Evolutionary conservation across 768 basidiomycete genomes (phyloP).

Genomic region (Amanita pseudoporphyria): DNA sequence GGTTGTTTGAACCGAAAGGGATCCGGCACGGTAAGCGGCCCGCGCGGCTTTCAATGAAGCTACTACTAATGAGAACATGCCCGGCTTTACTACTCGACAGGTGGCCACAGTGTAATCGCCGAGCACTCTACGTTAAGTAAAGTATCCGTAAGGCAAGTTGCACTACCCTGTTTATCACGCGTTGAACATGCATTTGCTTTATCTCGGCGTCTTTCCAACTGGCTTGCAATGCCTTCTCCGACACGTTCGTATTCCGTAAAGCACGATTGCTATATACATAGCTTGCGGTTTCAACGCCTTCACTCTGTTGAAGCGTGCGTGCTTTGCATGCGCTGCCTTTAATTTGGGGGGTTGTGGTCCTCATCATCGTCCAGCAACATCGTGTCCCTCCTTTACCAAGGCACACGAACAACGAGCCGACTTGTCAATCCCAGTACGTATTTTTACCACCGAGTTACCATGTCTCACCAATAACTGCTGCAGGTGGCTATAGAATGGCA

Average conservation of each 20-base stretch:
- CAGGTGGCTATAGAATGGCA: conserved; percentile 13
- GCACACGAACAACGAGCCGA: too few relatives aligned
- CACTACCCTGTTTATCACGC: background rate
- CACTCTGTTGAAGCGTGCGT: background rate
- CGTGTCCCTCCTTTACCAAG: background rate
- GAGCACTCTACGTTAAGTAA: too few relatives aligned
- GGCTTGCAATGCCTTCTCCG: background rate
- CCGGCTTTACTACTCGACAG: too few relatives aligned
- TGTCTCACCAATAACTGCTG: background rate
- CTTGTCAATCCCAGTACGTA: background rate
- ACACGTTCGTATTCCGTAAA: background rate
- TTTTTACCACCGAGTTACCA: background rate
- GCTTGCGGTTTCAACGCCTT: conserved; percentile 1
- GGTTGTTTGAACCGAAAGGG: conserved; percentile 3
- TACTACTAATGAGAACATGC: too few relatives aligned
- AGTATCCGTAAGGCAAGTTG: background rate
- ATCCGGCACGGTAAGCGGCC: background rate
- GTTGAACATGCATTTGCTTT: background rate
- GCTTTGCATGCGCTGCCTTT: background rate
- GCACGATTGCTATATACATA: background rate
- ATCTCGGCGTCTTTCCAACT: background rate
- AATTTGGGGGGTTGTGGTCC: background rate
- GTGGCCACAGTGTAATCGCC: too few relatives aligned
- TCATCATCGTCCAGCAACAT: background rate
- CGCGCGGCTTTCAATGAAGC: too few relatives aligned